These are phyloP conservation scores for Heterobasidion parviporum DNA, from an alignment of 1,284 basidiomycete species.

Conservation along the genomic window DNA sequence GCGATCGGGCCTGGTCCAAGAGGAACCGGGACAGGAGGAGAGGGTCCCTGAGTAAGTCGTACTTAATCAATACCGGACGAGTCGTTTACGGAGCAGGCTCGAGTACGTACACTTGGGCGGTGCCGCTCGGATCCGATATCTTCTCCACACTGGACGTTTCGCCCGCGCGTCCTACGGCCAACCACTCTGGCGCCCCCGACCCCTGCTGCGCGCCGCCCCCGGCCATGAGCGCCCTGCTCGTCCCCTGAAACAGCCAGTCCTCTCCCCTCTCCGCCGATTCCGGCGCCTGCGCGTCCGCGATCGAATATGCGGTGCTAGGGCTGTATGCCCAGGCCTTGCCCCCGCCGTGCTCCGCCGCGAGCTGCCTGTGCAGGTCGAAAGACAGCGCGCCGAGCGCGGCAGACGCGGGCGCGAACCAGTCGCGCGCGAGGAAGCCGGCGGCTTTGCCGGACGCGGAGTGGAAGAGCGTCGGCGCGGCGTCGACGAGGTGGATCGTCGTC, in stretches of 20 bases:
- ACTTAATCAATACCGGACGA: neutral
- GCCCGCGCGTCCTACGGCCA: slow-evolving; percentile 13
- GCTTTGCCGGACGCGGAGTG: slow-evolving; percentile 51
- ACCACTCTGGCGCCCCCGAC: slow-evolving; percentile 17
- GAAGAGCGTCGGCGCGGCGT: slow-evolving; percentile 25
- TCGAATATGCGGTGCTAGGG: slow-evolving; percentile 21
- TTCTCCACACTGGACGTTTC: slow-evolving; percentile 13
- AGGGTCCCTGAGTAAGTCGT: slow-evolving; percentile 26
- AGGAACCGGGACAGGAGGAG: slow-evolving; percentile 43
- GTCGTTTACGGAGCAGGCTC: neutral
- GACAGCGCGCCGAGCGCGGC: slow-evolving; percentile 46
- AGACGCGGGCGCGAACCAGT: slow-evolving; percentile 50
- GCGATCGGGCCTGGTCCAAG: slow-evolving; percentile 31
- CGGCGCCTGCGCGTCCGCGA: slow-evolving; percentile 6
- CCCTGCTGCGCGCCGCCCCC: neutral
- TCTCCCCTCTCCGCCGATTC: slow-evolving; percentile 5
- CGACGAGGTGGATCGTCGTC: slow-evolving; percentile 26
- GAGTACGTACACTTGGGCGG: slow-evolving; percentile 35
- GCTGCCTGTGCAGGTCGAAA: slow-evolving; percentile 46
- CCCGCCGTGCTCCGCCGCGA: slow-evolving; percentile 45
- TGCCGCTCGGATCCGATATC: slow-evolving; percentile 29
- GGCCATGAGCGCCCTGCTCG: slow-evolving; percentile 7
- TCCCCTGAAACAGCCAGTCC: slow-evolving; percentile 10
- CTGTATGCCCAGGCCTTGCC: slow-evolving; percentile 50
- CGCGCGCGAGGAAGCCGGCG: slow-evolving; percentile 56